Conservation (phyloP, 352 stramenopile genomes). For the Globisporangium irregulare region DNA sequence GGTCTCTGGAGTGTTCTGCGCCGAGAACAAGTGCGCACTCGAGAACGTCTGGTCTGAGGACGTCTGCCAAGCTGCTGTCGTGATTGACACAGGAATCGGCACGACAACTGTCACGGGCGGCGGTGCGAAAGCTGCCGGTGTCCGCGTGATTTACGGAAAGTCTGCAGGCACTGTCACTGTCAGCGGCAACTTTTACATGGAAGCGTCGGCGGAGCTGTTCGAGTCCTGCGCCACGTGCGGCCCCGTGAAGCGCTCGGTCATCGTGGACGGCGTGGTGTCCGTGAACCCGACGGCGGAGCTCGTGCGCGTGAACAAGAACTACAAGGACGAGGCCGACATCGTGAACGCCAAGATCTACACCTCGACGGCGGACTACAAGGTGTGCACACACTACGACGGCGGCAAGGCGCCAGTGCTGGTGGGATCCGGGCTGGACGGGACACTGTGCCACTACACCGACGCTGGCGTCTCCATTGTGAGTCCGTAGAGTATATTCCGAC, state of each 20-base stretch:
- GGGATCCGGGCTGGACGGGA: slow-evolving; percentile 22
- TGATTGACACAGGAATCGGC: slow-evolving; percentile 49
- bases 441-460: slow-evolving; percentile 29
- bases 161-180: slow-evolving; percentile 47
- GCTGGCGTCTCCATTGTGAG: slow-evolving; percentile 26
- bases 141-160: slow-evolving; percentile 45
- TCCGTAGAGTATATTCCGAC: slow-evolving; percentile 5
- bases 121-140: slow-evolving; percentile 39
- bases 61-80: slow-evolving; percentile 47
- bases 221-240: slow-evolving; percentile 66
- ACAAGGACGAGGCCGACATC: slow-evolving; percentile 58
- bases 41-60: slow-evolving; percentile 60
- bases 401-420: slow-evolving; percentile 28
- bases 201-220: slow-evolving; percentile 43
- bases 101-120: slow-evolving; percentile 57
- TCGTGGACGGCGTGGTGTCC: slow-evolving; percentile 45
- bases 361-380: slow-evolving; percentile 17
- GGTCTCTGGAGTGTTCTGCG: slow-evolving; percentile 46
- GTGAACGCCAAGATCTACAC: slow-evolving; percentile 41
- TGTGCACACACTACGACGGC: slow-evolving; percentile 29
- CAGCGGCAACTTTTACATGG: slow-evolving; percentile 50
- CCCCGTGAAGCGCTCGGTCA: slow-evolving; percentile 50
- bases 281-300: slow-evolving; percentile 53
- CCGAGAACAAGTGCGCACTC: slow-evolving; percentile 57
- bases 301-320: slow-evolving; percentile 69